A percentile compares a stretch with the other conserved stretches of the same genome.
phyloP scores from a whole-genome alignment of 805 yeast species.

The Schizosaccharomyces lindneri region DNA sequence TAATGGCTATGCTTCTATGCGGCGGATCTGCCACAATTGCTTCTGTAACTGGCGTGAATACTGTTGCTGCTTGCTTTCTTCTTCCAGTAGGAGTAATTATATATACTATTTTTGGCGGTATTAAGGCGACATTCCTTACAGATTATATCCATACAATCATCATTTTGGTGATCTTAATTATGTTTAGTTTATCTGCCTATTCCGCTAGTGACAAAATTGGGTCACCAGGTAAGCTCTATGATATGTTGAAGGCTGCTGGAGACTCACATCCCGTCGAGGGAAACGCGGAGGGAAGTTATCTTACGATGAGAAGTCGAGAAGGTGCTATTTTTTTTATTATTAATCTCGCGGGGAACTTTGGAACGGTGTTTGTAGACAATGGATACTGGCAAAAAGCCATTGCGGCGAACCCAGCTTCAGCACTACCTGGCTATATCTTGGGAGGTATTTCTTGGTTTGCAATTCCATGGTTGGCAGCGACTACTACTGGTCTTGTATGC shows the following conservation, averaged over 20 bases:
- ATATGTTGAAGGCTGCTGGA: constrained; percentile 37
- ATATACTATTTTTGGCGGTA: constrained; percentile 59
- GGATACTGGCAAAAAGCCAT: constrained; percentile 20
- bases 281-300: constrained; percentile 63
- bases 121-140: constrained; percentile 58
- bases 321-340: constrained; percentile 82
- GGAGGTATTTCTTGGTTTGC: constrained; percentile 25
- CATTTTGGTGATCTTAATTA: constrained; percentile 46
- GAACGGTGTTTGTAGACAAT: constrained; percentile 11
- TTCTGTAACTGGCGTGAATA: constrained; percentile 61
- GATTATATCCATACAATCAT: constrained; percentile 66
- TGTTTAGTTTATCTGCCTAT: constrained; percentile 59
- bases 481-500: constrained; percentile 18
- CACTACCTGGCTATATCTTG: constrained; percentile 21
- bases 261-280: constrained; percentile 41
- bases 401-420: constrained; percentile 20
- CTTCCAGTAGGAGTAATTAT: constrained; percentile 59
- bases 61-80: constrained; percentile 58
- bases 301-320: constrained; percentile 63
- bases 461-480: constrained; percentile 17
- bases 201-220: constrained; percentile 51
- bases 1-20: constrained; percentile 74
- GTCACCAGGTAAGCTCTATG: constrained; percentile 63
- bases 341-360: constrained; percentile 26
- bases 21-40: constrained; percentile 72